Base-by-base conservation (phyloP, 768 basidiomycete species). In the Fomitopsis serialis region DNA sequence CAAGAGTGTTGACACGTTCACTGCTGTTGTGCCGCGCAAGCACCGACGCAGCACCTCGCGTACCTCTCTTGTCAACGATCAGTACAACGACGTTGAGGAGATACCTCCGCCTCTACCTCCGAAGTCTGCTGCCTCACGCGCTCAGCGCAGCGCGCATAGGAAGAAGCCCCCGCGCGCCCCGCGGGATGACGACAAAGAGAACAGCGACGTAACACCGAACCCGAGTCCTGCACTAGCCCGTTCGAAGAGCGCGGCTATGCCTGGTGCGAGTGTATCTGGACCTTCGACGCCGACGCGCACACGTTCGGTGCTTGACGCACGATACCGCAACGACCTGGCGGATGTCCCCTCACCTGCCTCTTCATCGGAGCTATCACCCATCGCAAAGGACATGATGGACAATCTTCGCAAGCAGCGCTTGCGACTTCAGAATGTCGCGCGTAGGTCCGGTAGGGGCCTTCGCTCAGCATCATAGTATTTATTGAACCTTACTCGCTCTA, bases 351-450 rank as follows among this genome's bases (percentile, higher is more conserved):
- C 85, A 1, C 85, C 88, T 21, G 78, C 84, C 22, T 83, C 79
- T 25, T 88, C 87, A 2, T 79, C 86, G 10, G 89, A 90, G 56
- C 70, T 91, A 47, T 90, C 88, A 19, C 85, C 85, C 13, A 70
- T 83, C 29, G 83, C 78, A 5, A 76, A 74, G 58, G 76, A 84
- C 63, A 74, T 90, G 61, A 90, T 90, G 88, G 69, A 71, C 53
- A 77, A 84, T 59, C 63, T 85, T 42, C 73, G 88, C 48, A 65
- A 68, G 53, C 70, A 75, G 60, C 64, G 67, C 45, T 17, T 50
- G 48, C 48, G 48, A 11, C 21, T 34, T 4, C 32, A 35, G 19
- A 35, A 50, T 9, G n/a, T 10, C n/a, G 48, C 11, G 21, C 34
- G 48, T 6, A 29, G 46, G 22, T 48, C 22, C 22, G 46, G 25